These are phyloP conservation scores for Chaetomium cochliodes DNA, from an alignment of 495 filamentous ascomycete genomes.

Conservation along the genomic window DNA sequence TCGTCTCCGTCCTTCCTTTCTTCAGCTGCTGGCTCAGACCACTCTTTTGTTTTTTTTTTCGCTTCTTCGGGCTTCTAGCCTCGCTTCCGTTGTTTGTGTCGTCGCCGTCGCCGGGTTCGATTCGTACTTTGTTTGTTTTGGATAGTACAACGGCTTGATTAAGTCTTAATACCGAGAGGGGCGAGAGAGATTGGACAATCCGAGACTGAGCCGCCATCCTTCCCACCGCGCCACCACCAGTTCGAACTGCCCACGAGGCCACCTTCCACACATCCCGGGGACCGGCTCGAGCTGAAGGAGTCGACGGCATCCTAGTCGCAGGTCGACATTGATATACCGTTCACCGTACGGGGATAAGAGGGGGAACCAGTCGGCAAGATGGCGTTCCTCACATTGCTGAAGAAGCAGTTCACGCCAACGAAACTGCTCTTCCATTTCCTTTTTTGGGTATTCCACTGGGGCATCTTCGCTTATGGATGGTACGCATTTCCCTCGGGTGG, in stretches of 20 bases:
- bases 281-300: conserved; percentile 23
- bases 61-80: conserved; percentile 28
- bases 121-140: conserved; percentile 5
- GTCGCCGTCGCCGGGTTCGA: not conserved
- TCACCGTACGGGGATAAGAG: conserved; percentile 26
- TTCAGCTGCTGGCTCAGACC: conserved; percentile 61
- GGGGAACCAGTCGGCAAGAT: conserved; percentile 40
- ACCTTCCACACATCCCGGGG: not conserved
- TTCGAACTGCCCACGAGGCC: not conserved
- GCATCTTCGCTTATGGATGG: conserved; percentile 86
- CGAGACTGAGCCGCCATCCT: conserved; percentile 4
- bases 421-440: conserved; percentile 79
- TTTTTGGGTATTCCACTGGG: conserved; percentile 83
- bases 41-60: conserved; percentile 52
- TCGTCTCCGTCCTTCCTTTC: conserved; percentile 46
- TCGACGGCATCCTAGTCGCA: conserved; percentile 45
- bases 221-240: conserved; percentile 16
- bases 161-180: conserved; percentile 21
- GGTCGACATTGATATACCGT: conserved; percentile 48
- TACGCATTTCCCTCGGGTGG: conserved; percentile 44
- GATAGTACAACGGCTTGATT: conserved; percentile 21
- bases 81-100: conserved; percentile 19
- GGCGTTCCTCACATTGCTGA: conserved; percentile 41
- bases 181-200: conserved; percentile 5
- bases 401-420: conserved; percentile 60